Evolutionary conservation across 257 asterid genomes (phyloP), one percentile per base, ranked within the genome.

Genomic region (Jasminum sambac): DNA sequence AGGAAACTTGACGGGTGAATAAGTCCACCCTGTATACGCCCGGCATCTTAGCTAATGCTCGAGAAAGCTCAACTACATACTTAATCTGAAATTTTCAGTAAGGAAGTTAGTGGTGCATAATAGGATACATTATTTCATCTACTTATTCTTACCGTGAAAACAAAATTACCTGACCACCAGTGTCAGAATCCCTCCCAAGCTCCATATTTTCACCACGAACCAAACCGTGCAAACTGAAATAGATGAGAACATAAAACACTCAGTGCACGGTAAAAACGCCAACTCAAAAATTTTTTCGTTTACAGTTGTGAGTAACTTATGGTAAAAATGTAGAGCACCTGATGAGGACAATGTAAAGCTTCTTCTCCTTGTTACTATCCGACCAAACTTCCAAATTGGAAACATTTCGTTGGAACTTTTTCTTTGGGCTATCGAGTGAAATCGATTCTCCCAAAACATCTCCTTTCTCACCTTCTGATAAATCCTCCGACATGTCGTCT

Each of bases 121-220:
- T 24, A 60, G 36, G 6, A 25, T 10, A n/a, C 34, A 4, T 19
- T 16, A 14, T 4, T 65, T 16, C 11, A 6, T 5, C 0, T 14
- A 17, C 12, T 14, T 14, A 25, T 14, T 17, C 25, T 63, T 19
- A 48, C 2, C 14, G 6, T 8, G 9, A 9, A 9, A 63, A 23
- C 8, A 60, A 67, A 19, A 69, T n/a, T 66, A 76, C 81, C 77
- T 76, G 81, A 37, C 77, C 81, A 11, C 81, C 81, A 50, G 81
- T 76, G 60, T 76, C 81, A 60, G 81, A 76, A 76, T 76, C 81
- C 5, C 81, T 77, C 26, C 81, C 81, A 76, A 76, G 81, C 74
- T 76, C 81, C 81, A 76, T 76, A 30, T 76, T 76, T 59, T 71
- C 81, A 44, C 81, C 81, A 16, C 81, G 81, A 58, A 76, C 74